Conservation (phyloP, 208 protist genomes). For the Porcisia deanei region DNA sequence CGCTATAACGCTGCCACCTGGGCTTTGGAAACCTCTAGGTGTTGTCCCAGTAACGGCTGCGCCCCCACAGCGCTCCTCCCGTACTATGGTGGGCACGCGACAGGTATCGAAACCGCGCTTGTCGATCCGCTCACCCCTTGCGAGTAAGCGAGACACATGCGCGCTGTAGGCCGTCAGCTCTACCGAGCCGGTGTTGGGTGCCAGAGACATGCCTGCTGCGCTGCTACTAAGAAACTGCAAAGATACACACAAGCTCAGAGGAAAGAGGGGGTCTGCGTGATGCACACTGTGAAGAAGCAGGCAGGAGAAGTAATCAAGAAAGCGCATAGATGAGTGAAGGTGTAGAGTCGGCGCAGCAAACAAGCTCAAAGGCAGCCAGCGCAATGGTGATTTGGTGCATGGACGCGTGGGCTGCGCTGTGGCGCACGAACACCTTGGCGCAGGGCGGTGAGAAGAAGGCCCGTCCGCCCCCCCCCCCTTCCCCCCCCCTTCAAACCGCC, state of each 20-base stretch:
- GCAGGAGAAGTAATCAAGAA: too few species aligned
- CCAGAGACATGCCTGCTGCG: slow-evolving; percentile 58
- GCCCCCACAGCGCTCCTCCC: slow-evolving; percentile 32
- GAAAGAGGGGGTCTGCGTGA: neutral
- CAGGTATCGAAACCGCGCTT: slow-evolving; percentile 43
- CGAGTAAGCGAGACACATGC: slow-evolving; percentile 47
- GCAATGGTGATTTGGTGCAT: too few species aligned
- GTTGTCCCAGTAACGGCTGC: neutral
- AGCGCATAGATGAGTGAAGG: too few species aligned
- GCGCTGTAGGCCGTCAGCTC: slow-evolving; percentile 70
- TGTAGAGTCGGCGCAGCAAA: too few species aligned
- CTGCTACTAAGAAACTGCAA: neutral
- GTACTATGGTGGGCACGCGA: slow-evolving; percentile 57
- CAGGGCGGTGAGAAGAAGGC: too few species aligned
- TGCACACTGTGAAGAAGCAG: neutral
- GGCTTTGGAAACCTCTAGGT: neutral
- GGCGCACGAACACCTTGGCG: too few species aligned
- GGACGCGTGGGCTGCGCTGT: too few species aligned
- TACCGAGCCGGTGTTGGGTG: slow-evolving; percentile 75
- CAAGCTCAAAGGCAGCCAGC: too few species aligned
- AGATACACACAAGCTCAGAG: neutral
- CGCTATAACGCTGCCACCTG: neutral
- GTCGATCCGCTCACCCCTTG: slow-evolving; percentile 51
- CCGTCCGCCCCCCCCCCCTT: too few species aligned
- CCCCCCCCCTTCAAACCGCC: too few species aligned